A percentile compares a stretch with the other conserved stretches of the same genome.
Evolutionary conservation across 352 stramenopile species (phyloP).

Genomic region (Pythium brachiatum): DNA sequence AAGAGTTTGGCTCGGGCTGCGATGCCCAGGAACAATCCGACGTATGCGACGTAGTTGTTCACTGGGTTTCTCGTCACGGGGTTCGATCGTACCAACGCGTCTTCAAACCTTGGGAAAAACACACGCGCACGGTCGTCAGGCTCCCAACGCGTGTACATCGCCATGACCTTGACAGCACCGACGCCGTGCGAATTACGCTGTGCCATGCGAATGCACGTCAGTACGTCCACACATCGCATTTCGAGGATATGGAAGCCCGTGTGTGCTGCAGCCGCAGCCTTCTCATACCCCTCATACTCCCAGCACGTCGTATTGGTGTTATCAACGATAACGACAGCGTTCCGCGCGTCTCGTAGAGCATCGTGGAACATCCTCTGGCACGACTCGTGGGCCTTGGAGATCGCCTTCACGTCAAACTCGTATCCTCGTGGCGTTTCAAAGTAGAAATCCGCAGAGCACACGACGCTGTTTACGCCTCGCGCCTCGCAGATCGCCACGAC

Average conservation of each 20-base stretch:
- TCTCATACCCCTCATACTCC: conserved; percentile 64
- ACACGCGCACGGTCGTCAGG: conserved; percentile 31
- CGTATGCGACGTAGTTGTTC: conserved; percentile 39
- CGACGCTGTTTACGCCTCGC: conserved; percentile 23
- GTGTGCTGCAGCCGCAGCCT: neutral
- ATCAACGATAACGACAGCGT: conserved; percentile 57
- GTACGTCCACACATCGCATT: conserved; percentile 46
- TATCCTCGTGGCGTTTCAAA: conserved; percentile 68
- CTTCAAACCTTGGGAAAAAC: conserved; percentile 49
- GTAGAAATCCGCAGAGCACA: conserved; percentile 64
- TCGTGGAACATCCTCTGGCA: conserved; percentile 42
- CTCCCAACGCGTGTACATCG: conserved; percentile 72
- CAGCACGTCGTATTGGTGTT: conserved; percentile 71
- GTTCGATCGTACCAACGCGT: conserved; percentile 41
- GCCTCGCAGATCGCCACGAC: conserved; percentile 38
- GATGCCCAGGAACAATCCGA: conserved; percentile 54
- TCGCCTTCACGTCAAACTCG: conserved; percentile 51
- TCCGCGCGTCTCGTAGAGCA: conserved; percentile 24
- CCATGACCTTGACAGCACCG: conserved; percentile 50
- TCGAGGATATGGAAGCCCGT: conserved; percentile 33
- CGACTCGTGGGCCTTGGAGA: conserved; percentile 44
- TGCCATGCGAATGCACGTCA: conserved; percentile 51
- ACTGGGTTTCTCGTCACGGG: conserved; percentile 43
- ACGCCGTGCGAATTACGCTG: conserved; percentile 73
- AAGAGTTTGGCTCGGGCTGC: conserved; percentile 36